Base-by-base conservation (phyloP, 2,329 filamentous ascomycete genomes). In the Monosporascus sp. region DNA sequence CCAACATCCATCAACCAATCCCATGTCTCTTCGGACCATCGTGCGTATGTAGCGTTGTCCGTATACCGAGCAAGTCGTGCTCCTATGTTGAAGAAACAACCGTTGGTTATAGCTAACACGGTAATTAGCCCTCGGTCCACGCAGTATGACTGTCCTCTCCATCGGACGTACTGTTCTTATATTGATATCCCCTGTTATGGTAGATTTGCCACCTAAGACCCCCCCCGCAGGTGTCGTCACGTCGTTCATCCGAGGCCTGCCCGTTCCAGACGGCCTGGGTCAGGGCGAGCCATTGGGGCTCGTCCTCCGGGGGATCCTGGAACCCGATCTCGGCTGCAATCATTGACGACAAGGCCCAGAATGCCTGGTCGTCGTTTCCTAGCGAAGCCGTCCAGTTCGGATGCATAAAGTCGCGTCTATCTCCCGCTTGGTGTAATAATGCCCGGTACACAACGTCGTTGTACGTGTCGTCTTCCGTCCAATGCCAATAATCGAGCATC, bases 171-270 rank as follows among this genome's bases (percentile, higher is more conserved):
- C 62, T 69, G 56, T 77, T 76, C 62, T 77, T 74, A 62, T 74
- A 74, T 52, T 69, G 64, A 55, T 70, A 73, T 18, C 83, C 83
- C 31, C 68, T 74, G 60, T 85, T 84, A 60, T 76, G 69, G 66
- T 79, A 84, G 49, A 87, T 81, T 68, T 88, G 85, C 85, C 85
- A 88, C 56, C 79, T 77, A 57, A 89, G 63, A 5, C 85, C 85
- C 50, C 84, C 84, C 47, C 72, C 74, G 62, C 85, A 88, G 1
- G 74, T 74, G 0, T 65, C 58, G 59, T 86, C 79, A 76, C 81
- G 84, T 22, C 83, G 74, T 37, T 80, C 74, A 8, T 68, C 62
- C 9, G 65, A 61, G 1, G 76, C 77, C 62, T 86, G 83, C 5
- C 78, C 79, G 62, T 85, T 83, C 66, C 85, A 88, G 0, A 85